Evolutionary conservation across 2,329 filamentous ascomycete species (phyloP), one percentile per base, ranked within the genome.

Genomic region (Claviceps paspali): DNA sequence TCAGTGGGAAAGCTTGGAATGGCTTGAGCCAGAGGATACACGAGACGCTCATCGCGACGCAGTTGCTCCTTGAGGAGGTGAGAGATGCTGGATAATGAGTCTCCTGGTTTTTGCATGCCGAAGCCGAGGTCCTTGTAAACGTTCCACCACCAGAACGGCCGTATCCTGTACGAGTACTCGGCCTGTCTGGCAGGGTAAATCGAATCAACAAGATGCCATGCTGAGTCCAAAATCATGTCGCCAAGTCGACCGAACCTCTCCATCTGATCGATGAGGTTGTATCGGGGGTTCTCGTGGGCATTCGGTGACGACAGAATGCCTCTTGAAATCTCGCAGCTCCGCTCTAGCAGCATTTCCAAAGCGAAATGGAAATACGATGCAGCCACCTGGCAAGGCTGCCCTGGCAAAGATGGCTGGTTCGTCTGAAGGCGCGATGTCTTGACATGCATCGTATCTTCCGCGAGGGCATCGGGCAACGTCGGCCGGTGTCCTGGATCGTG

Each of bases 141-240:
- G 28, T 60, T 48, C 56, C 58, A 61, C 57, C 57, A 61, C 58
- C 58, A 61, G 32, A 56, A 60, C 1, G 58, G 58, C n/a, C 54
- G 46, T 15, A 46, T 47, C 23, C 45, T 50, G 43, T 60, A 60
- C 6, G 39, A 45, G 32, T 59, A 59, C 35, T 57, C 52, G 27
- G 54, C 46, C 29, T 53, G 46, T n/a, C 51, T 51, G 2, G 47
- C 53, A 26, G 56, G 53, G 33, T 56, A 57, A 14, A 60, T 40
- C 0, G 52, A 47, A 38, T 60, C 56, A 22, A 49, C 37, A 19
- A 59, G 36, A 32, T 60, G 57, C 52, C 53, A 58, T 12, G 55
- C 51, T 5, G 55, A 55, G 38, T 61, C 58, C 31, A 60, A 43
- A 15, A 59, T 50, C 54, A 57, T 58, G 30, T 57, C 55, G 41